Conservation (phyloP, 106 monocot genomes). For the Dendrobium catenatum region DNA sequence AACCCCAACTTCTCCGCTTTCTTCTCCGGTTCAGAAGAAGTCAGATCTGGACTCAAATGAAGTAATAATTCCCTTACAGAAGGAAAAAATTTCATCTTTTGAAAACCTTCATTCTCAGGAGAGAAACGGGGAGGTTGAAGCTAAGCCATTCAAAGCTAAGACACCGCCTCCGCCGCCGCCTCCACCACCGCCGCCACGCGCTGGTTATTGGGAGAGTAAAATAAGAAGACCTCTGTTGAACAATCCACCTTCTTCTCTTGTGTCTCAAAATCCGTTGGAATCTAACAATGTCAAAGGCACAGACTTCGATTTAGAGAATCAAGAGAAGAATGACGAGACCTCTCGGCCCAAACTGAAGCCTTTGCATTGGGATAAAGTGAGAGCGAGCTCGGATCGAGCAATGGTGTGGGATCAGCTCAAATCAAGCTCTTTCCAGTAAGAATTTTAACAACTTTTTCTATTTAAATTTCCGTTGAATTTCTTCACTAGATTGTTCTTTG, state of each 20-base stretch:
- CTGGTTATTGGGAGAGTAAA: conserved; percentile 7
- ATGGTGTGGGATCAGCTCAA: conserved; percentile 97
- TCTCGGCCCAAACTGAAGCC: conserved; percentile 55
- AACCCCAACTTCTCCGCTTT: conserved; percentile 27
- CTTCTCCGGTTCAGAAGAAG: conserved; percentile 22
- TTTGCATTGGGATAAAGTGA: conserved; percentile 71
- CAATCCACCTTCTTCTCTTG: not conserved
- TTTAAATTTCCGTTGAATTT: not conserved
- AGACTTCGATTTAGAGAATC: conserved; percentile 8
- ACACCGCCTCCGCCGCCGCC: conserved; percentile 31
- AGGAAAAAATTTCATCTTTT: not conserved
- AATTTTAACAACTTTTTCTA: not conserved
- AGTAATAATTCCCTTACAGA: too few relatives aligned
- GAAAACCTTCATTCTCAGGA: conserved; percentile 6
- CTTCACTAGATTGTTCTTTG: not conserved
- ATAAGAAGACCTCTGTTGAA: not conserved
- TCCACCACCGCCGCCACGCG: conserved; percentile 27
- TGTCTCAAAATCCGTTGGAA: not conserved
- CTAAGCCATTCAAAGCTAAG: not conserved
- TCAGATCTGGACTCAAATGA: not conserved
- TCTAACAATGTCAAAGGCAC: not conserved
- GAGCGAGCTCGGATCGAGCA: conserved; percentile 67
- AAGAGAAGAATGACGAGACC: conserved; percentile 35
- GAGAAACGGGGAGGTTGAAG: not conserved
- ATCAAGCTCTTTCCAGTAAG: conserved; percentile 88